Conservation (phyloP, 495 filamentous ascomycete species). For the Xylaria curta region DNA sequence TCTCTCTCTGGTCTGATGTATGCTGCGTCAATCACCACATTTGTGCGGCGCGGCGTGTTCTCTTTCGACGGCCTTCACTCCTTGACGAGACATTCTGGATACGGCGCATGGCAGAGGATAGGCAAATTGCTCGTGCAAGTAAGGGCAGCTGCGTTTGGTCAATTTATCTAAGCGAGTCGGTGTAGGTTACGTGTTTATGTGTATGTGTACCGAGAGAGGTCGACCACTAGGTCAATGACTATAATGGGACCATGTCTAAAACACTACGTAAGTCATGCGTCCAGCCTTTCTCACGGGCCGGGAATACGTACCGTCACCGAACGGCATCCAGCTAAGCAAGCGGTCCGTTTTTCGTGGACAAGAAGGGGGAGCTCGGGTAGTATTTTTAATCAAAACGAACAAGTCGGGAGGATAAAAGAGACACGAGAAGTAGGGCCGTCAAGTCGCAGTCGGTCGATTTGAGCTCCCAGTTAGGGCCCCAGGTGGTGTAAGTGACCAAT, state of each 20-base stretch:
- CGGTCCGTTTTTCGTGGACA: no score
- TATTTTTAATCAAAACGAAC: background rate
- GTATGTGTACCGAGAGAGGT: background rate
- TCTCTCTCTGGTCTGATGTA: background rate
- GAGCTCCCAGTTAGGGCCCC: background rate
- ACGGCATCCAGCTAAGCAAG: no score
- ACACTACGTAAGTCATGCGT: no score
- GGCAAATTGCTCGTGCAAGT: background rate
- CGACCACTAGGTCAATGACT: no score
- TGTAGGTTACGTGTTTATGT: background rate
- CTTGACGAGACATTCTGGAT: background rate
- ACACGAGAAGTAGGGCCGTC: background rate
- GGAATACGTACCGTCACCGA: no score
- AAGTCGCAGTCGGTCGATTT: background rate
- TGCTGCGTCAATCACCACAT: background rate
- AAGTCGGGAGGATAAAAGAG: background rate
- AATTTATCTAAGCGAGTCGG: background rate
- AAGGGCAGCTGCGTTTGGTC: conserved; percentile 7
- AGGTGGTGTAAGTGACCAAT: background rate
- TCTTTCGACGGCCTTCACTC: background rate
- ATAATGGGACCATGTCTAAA: no score
- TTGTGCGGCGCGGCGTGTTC: background rate
- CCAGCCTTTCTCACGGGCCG: no score
- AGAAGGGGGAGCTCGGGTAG: background rate
- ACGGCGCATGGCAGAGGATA: background rate